These are phyloP conservation scores for Limnomonas spitsbergensis DNA, from an alignment of 139 green algal genomes.

Conservation along the genomic window DNA sequence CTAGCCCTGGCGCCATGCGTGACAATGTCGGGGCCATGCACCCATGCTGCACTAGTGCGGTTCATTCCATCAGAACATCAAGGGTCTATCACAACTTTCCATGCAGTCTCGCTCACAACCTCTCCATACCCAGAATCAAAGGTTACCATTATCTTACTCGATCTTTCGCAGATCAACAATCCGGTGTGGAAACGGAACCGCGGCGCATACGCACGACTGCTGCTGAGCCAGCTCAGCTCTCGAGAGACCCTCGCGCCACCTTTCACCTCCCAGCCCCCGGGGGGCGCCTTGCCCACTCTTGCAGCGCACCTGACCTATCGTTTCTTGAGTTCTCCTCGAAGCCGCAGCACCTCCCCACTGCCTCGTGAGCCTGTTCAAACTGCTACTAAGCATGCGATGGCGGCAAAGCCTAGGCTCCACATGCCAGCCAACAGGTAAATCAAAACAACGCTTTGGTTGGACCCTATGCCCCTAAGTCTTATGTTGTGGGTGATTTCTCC, in stretches of 20 bases:
- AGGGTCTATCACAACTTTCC: neutral
- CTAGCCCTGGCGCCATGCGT: neutral
- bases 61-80: neutral
- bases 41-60: neutral
- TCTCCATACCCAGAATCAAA: neutral
- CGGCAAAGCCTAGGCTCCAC: no score
- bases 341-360: neutral
- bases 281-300: neutral
- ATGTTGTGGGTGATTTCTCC: no score
- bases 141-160: neutral
- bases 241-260: neutral
- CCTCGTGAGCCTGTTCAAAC: neutral
- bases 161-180: conserved; percentile 27
- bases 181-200: conserved; percentile 65
- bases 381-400: neutral
- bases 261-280: neutral
- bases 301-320: neutral
- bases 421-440: no score
- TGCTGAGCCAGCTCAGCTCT: conserved; percentile 57
- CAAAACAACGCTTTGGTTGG: no score
- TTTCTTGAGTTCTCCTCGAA: neutral
- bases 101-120: neutral
- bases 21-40: neutral
- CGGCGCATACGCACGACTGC: conserved; percentile 57
- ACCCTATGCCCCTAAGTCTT: no score